Conservation (phyloP, 1,284 basidiomycete genomes). For the Heterobasidion annosum region DNA sequence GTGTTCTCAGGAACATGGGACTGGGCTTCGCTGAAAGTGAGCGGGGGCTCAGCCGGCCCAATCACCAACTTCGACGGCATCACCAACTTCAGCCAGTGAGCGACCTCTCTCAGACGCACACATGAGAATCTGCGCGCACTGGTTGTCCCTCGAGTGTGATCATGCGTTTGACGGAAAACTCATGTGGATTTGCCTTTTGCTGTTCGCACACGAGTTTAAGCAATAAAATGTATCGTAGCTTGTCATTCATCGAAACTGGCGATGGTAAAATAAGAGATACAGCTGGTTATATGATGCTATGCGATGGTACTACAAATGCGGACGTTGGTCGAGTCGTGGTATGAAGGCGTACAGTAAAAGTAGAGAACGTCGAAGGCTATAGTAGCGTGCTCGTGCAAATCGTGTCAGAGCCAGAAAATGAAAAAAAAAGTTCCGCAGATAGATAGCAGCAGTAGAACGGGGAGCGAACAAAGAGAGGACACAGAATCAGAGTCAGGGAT, state of each 20-base stretch:
- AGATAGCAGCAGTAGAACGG: not conserved
- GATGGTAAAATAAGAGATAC: not conserved
- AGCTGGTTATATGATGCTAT: not conserved
- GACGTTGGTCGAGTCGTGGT: not conserved
- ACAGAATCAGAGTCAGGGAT: not conserved
- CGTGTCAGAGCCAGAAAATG: not conserved
- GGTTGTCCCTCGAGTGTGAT: too few species aligned
- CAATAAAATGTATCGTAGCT: not conserved
- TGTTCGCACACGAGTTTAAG: too few species aligned
- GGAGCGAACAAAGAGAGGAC: not conserved
- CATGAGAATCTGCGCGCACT: too few species aligned
- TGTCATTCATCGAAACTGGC: not conserved
- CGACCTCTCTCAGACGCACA: too few species aligned
- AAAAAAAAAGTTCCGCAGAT: not conserved
- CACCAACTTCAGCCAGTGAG: constrained; percentile 18
- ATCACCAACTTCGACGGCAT: constrained; percentile 28
- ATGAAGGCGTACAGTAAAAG: not conserved
- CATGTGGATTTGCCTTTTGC: too few species aligned
- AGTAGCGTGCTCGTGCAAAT: not conserved
- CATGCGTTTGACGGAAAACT: too few species aligned
- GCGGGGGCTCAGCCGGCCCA: constrained; percentile 32
- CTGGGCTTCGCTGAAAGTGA: constrained; percentile 36
- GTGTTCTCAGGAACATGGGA: constrained; percentile 36
- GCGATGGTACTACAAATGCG: not conserved
- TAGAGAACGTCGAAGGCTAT: constrained; percentile 8